Conservation (phyloP, 176 grass and related monocot species). For the Neostapfia colusana region DNA sequence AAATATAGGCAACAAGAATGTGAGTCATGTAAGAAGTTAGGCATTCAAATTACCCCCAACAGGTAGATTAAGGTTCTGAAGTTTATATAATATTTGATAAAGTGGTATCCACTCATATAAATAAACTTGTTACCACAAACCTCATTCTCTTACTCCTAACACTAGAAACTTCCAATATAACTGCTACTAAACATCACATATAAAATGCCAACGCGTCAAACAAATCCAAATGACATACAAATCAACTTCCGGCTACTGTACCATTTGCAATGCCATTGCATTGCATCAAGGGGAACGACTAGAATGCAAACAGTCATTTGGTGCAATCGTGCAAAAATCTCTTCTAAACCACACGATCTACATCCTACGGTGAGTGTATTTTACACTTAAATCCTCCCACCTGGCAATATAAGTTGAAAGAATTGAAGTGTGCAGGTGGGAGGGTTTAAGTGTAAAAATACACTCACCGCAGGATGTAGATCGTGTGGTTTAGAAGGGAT, state of each 20-base stretch:
- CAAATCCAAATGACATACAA: background rate
- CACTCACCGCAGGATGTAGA: too few relatives aligned
- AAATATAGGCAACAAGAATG: background rate
- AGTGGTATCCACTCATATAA: background rate
- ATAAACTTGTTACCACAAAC: background rate
- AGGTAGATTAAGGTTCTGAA: slow-evolving; percentile 14
- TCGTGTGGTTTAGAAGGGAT: too few relatives aligned
- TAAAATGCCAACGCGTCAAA: background rate
- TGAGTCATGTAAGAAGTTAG: background rate
- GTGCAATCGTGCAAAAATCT: too few relatives aligned
- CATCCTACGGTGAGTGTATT: too few relatives aligned
- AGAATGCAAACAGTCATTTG: too few relatives aligned
- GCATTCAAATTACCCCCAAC: background rate
- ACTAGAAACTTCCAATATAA: slow-evolving; percentile 4
- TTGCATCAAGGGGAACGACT: background rate
- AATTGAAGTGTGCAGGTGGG: too few relatives aligned
- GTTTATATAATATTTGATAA: background rate
- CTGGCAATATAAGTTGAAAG: too few relatives aligned
- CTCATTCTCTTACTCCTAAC: background rate
- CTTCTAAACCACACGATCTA: too few relatives aligned
- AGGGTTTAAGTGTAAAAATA: too few relatives aligned
- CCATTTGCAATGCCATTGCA: background rate
- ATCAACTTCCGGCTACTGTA: background rate
- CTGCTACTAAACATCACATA: background rate
- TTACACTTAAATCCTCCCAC: too few relatives aligned